Evolutionary conservation across 352 stramenopile genomes (phyloP).

Genomic region (Phytophthora sp.): DNA sequence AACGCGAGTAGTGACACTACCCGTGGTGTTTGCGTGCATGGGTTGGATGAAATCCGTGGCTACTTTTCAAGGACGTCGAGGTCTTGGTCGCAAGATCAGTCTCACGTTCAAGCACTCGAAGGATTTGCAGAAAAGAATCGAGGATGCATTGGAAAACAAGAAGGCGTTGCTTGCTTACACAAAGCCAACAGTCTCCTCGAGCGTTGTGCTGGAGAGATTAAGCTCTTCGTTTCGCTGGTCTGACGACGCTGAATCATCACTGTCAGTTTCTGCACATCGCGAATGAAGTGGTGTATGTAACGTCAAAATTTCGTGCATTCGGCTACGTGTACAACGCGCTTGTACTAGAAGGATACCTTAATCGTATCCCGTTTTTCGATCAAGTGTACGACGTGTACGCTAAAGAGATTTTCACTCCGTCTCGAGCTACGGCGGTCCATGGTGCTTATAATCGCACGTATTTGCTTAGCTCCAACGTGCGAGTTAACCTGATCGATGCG

Average conservation of each 20-base stretch:
- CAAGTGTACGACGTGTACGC: slow-evolving; percentile 32
- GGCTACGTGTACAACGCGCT: slow-evolving; percentile 45
- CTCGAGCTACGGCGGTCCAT: slow-evolving; percentile 19
- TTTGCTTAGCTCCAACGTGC: slow-evolving; percentile 30
- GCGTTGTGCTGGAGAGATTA: slow-evolving; percentile 13
- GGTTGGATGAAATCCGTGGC: slow-evolving; percentile 43
- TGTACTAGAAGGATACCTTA: slow-evolving; percentile 23
- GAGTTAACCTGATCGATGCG: slow-evolving; percentile 24
- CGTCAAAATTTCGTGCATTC: slow-evolving; percentile 37
- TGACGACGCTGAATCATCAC: slow-evolving; percentile 38
- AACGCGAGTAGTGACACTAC: slow-evolving; percentile 24
- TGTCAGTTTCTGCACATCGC: slow-evolving; percentile 32
- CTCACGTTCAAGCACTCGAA: slow-evolving; percentile 34
- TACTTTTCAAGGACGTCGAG: slow-evolving; percentile 34
- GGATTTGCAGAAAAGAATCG: slow-evolving; percentile 23
- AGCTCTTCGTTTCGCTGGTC: slow-evolving; percentile 8
- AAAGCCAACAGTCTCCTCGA: slow-evolving; percentile 19
- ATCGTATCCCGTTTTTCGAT: slow-evolving; percentile 36
- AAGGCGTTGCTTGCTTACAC: slow-evolving; percentile 15
- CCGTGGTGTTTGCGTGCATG: slow-evolving; percentile 35
- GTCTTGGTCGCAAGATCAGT: slow-evolving; percentile 27
- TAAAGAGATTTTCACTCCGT: slow-evolving; percentile 35
- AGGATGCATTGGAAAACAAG: slow-evolving; percentile 24
- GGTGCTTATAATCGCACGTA: slow-evolving; percentile 34
- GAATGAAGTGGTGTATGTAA: slow-evolving; percentile 28